Evolutionary conservation across 169 alveolate species (phyloP).

Genomic region (Babesia gibsoni): DNA sequence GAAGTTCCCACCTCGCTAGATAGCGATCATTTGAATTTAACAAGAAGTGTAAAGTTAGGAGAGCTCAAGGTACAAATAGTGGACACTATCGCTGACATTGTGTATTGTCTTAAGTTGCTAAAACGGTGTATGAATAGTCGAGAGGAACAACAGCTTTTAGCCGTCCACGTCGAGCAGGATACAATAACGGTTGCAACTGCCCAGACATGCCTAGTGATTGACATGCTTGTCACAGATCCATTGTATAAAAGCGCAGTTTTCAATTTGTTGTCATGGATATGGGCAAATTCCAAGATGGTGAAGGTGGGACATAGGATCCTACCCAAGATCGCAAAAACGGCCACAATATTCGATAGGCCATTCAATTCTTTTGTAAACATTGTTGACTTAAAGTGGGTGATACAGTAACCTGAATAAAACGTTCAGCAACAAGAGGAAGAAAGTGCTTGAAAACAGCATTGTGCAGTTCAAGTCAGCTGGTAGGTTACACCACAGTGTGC

Average conservation of each 20-base stretch:
- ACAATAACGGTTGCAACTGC: slow-evolving; percentile 4
- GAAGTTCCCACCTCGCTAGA: not conserved
- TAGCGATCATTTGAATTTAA: not conserved
- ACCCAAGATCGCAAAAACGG: slow-evolving; percentile 46
- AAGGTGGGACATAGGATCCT: slow-evolving; percentile 55
- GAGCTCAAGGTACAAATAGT: not conserved
- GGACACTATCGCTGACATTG: slow-evolving; percentile 23
- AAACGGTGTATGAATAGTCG: too few species aligned
- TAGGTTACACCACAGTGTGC: not conserved
- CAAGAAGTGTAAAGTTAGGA: too few species aligned
- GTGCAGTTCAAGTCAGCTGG: slow-evolving; percentile 4
- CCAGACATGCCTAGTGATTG: slow-evolving; percentile 9
- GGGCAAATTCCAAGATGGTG: slow-evolving; percentile 24
- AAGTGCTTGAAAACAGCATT: not conserved
- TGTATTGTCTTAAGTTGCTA: not conserved
- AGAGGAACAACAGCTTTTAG: slow-evolving; percentile 7
- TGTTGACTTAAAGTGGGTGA: slow-evolving; percentile 35
- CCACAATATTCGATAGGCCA: slow-evolving; percentile 39
- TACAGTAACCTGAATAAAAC: not conserved
- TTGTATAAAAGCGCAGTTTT: slow-evolving; percentile 29
- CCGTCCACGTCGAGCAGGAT: slow-evolving; percentile 53
- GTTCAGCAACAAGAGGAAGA: not conserved
- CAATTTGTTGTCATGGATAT: slow-evolving; percentile 35
- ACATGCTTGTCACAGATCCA: slow-evolving; percentile 28
- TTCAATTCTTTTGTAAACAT: slow-evolving; percentile 29